Conservation (phyloP, 164 flowering plant species). For the Annona squamosa region DNA sequence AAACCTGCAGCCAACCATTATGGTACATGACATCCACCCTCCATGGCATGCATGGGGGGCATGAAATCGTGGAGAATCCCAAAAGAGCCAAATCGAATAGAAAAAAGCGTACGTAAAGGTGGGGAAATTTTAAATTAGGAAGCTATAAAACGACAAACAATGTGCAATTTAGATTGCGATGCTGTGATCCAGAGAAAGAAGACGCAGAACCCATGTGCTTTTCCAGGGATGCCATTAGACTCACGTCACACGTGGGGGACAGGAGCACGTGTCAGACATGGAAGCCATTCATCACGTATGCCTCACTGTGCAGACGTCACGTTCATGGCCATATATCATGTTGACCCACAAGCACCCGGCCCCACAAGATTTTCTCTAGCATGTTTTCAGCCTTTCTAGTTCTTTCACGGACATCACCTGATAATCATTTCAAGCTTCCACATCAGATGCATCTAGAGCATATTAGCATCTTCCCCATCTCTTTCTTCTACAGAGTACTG, state of each 20-base stretch:
- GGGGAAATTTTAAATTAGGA: slow-evolving; percentile 17
- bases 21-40: neutral
- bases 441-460: too few species aligned
- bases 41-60: slow-evolving; percentile 36
- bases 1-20: neutral
- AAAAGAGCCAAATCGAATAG: slow-evolving; percentile 26
- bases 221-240: neutral
- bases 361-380: too few species aligned
- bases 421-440: too few species aligned
- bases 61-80: slow-evolving; percentile 35
- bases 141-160: slow-evolving; percentile 6
- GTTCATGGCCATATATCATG: neutral
- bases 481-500: too few species aligned
- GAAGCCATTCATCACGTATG: neutral
- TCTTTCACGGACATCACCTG: too few species aligned
- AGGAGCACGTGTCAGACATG: neutral
- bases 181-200: neutral
- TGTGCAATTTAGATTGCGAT: neutral
- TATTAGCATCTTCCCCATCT: too few species aligned
- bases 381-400: too few species aligned
- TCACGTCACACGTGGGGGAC: neutral
- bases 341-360: too few species aligned
- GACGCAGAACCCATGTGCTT: neutral
- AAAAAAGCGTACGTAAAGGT: slow-evolving; percentile 20
- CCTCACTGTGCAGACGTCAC: neutral